Conservation (phyloP, 2,329 filamentous ascomycete genomes). For the Seiridium unicorne region DNA sequence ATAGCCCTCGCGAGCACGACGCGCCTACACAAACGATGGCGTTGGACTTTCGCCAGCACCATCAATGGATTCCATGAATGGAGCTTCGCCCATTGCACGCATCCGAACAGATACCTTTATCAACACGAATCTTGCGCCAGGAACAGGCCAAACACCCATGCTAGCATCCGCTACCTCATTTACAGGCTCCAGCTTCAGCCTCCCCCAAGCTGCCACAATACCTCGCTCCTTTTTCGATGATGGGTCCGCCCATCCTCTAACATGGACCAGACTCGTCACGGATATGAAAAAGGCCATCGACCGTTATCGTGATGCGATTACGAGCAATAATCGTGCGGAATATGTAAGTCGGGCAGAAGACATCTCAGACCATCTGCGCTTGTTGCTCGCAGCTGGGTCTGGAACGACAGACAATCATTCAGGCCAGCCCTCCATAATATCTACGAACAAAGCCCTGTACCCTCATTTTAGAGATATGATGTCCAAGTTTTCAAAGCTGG, state of each 20-base stretch:
- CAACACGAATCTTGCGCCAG: conserved; percentile 42
- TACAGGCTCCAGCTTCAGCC: conserved; percentile 55
- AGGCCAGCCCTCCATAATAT: conserved; percentile 98
- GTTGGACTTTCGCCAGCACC: conserved; percentile 72
- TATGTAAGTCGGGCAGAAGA: conserved; percentile 96
- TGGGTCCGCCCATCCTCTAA: conserved; percentile 73
- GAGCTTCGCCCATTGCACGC: conserved; percentile 57
- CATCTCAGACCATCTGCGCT: conserved; percentile 91
- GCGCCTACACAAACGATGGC: conserved; percentile 63
- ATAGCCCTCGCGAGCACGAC: conserved; percentile 58
- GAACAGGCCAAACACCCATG: conserved; percentile 42
- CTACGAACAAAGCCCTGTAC: conserved; percentile 94
- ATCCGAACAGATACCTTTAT: conserved; percentile 55
- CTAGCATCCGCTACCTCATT: conserved; percentile 62
- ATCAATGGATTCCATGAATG: conserved; percentile 88
- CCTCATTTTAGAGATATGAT: conserved; percentile 99
- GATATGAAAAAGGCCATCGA: conserved; percentile 93
- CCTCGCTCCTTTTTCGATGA: conserved; percentile 90
- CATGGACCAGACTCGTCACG: conserved; percentile 85
- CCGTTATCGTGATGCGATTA: conserved; percentile 85
- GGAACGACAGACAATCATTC: conserved; percentile 98
- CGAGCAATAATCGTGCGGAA: conserved; percentile 77
- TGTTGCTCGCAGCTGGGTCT: conserved; percentile 92
- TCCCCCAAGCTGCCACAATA: conserved; percentile 59
- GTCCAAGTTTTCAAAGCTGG: conserved; percentile 99